Conservation (phyloP, 1,284 basidiomycete genomes). For the Tylopilus orsonianus region DNA sequence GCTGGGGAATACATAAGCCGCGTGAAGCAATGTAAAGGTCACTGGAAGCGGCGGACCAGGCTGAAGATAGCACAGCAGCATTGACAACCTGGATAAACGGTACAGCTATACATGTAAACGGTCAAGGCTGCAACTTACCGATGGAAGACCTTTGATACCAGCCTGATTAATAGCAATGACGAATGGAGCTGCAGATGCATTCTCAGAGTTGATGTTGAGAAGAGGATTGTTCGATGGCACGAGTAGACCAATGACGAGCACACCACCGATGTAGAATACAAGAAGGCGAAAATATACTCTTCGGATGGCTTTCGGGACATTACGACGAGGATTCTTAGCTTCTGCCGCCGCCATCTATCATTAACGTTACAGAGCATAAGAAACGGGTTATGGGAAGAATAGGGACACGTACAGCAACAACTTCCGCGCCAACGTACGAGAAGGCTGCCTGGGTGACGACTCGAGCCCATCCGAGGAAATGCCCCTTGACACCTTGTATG, state of each 20-base stretch:
- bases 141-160: slow-evolving; percentile 48
- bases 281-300: slow-evolving; percentile 52
- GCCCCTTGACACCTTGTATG: slow-evolving; percentile 32
- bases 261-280: slow-evolving; percentile 47
- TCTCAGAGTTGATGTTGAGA: slow-evolving; percentile 34
- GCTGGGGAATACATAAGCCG: slow-evolving; percentile 6
- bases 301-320: slow-evolving; percentile 42
- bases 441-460: slow-evolving; percentile 42
- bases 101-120: not conserved
- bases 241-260: slow-evolving; percentile 49
- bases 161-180: slow-evolving; percentile 48
- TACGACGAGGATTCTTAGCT: slow-evolving; percentile 30
- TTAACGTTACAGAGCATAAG: not conserved
- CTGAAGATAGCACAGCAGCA: slow-evolving; percentile 49
- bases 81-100: slow-evolving; percentile 57
- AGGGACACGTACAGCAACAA: slow-evolving; percentile 41
- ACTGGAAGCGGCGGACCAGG: slow-evolving; percentile 46
- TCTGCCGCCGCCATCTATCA: slow-evolving; percentile 49
- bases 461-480: slow-evolving; percentile 46
- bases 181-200: slow-evolving; percentile 46
- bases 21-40: slow-evolving; percentile 18
- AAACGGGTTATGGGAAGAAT: not conserved
- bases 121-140: slow-evolving; percentile 27
- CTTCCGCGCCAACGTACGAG: slow-evolving; percentile 55
- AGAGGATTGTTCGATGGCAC: slow-evolving; percentile 45